Percentiles rank a stretch among this genome's conserved stretches.
phyloP scores from a whole-genome alignment of 2,329 filamentous ascomycete genomes.

The Penicillium sp. region DNA sequence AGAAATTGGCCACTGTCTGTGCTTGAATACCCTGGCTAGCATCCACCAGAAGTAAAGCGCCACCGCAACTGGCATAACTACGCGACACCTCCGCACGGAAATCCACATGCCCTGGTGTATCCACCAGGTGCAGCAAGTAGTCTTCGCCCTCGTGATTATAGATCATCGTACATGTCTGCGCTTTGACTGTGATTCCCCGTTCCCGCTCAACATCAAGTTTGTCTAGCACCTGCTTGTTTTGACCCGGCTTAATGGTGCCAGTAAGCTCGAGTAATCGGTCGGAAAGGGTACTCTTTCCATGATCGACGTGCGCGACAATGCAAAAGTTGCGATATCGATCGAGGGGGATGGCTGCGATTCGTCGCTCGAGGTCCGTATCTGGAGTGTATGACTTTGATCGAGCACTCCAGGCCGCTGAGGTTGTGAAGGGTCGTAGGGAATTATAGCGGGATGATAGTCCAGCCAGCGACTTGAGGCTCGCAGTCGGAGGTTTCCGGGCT shows the following conservation, averaged over 20 bases:
- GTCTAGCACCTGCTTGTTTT: slow-evolving; percentile 94
- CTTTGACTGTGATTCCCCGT: slow-evolving; percentile 96
- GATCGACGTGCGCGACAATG: slow-evolving; percentile 97
- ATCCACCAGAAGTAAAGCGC: slow-evolving; percentile 88
- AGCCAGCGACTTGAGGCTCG: slow-evolving; percentile 31
- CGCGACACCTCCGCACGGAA: slow-evolving; percentile 95
- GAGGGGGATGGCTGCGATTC: slow-evolving; percentile 54
- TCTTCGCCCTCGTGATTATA: slow-evolving; percentile 84
- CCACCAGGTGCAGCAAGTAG: slow-evolving; percentile 91
- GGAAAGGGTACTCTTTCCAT: slow-evolving; percentile 95
- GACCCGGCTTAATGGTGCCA: slow-evolving; percentile 82
- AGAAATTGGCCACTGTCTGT: slow-evolving; percentile 98
- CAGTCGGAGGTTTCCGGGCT: slow-evolving; percentile 35
- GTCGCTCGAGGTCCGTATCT: slow-evolving; percentile 57
- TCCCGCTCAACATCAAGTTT: slow-evolving; percentile 96
- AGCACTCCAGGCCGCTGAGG: slow-evolving; percentile 25
- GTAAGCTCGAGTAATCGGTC: slow-evolving; percentile 92
- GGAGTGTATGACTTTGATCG: slow-evolving; percentile 19
- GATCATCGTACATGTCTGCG: slow-evolving; percentile 97
- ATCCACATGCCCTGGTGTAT: slow-evolving; percentile 96
- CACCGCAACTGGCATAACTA: slow-evolving; percentile 94
- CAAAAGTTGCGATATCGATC: slow-evolving; percentile 83
- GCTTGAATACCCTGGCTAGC: slow-evolving; percentile 96
- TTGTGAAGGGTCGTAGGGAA: slow-evolving; percentile 33
- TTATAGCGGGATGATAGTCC: slow-evolving; percentile 19